Evolutionary conservation across 1,284 basidiomycete genomes (phyloP), one percentile per base, ranked within the genome.

Genomic region (Cryptococcus sp.): DNA sequence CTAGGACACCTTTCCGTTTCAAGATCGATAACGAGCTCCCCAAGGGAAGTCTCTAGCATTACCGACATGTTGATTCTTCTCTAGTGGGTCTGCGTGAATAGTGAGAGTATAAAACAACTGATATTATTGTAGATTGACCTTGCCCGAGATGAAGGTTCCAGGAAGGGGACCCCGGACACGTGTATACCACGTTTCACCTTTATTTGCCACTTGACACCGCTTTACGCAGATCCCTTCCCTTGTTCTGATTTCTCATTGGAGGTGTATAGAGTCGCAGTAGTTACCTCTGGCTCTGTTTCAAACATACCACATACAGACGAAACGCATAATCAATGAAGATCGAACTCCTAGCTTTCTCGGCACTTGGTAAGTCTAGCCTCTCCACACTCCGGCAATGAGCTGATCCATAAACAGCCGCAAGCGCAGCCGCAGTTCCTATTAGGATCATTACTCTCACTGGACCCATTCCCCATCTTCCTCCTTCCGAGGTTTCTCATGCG

Each of bases 21-120:
- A 44, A 98, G 81, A 78, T 98, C 94, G 69, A 98, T 91, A 59
- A 98, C 89, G 51, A 98, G 80, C 77, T 98, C 93, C 56, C 93
- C 93, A 1, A 98, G 78, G 32, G 91, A 96, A 5, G 93, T 98
- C 79, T 98, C 93, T 59, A 98, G 83, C 56, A 98, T 81, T 45
- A 98, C 90, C 59, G 91, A 96, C 93, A 97, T 97, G 60, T 44
- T 48, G 58, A 14, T 36, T 28, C 5, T 28, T 28, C 5, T 28
- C 28, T 28, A 5, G 28, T 28, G 4, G 5, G 4, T 28, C 11
- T 28, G 11, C 28, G 28, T 28, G 11, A n/a, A n/a, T n/a, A n/a
- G n/a, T n/a, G n/a, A n/a, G n/a, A n/a, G n/a, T n/a, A n/a, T n/a
- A n/a, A n/a, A n/a, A n/a, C n/a, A n/a, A n/a, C n/a, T n/a, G n/a